Evolutionary conservation across 2,329 filamentous ascomycete genomes (phyloP), one percentile per base, ranked within the genome.

Genomic region (Lachnellula suecica): DNA sequence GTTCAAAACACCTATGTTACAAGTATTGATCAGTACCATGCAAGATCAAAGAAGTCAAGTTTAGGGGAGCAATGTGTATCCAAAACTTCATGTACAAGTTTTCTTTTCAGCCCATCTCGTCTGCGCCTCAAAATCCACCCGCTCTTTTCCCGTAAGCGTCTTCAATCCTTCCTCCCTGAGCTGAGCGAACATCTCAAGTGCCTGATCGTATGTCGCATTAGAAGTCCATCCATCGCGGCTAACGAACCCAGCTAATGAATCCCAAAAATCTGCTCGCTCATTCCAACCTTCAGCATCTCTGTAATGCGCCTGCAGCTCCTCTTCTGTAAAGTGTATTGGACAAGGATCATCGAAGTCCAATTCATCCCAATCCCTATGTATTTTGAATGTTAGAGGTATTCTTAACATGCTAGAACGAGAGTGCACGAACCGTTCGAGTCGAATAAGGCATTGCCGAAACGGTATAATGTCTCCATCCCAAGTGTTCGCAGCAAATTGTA

Each of bases 161-260:
- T 59, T 53, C 48, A 71, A 57, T 43, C 68, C 66, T 25, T 61
- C 49, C 52, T 71, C 63, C 58, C 67, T 59, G 34, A 72, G 58
- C 27, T 68, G 62, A 37, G 56, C 58, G 50, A 72, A 73, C 45
- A 72, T 60, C 20, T 66, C 56, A 27, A 69, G 57, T 37, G 69
- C 68, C 56, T 68, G 59, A 15, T 69, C 60, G 46, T 71, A 72
- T 27, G 63, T 65, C 44, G 71, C 63, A 50, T 65, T 62, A 17
- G 64, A 54, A 15, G 69, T 70, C 66, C 68, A 73, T 29, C 71
- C 69, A 63, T 72, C 70, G 27, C 70, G 61, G 47, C 61, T 50
- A 29, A 72, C 65, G 56, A 71, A 60, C 9, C 61, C 59, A 31
- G 67, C 58, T 51, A 73, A 52, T 44, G 56, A 59, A 42, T 69